These are phyloP conservation scores for Plasmodium knowlesi DNA, from an alignment of 169 alveolate species.

Conservation along the genomic window DNA sequence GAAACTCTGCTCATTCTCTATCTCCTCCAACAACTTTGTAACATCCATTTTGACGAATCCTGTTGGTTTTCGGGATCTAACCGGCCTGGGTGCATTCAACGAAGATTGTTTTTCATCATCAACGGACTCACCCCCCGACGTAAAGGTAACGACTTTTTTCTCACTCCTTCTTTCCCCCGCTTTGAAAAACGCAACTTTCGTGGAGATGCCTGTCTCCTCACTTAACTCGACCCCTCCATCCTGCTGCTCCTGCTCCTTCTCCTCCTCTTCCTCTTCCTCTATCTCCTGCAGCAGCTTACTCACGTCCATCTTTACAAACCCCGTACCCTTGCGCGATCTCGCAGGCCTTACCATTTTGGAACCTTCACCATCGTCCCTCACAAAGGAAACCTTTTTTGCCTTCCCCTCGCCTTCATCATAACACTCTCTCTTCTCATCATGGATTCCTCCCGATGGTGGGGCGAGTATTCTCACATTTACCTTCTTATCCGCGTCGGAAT, in stretches of 20 bases:
- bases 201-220: not conserved
- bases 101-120: not conserved
- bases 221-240: not conserved
- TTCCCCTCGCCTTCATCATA: not conserved
- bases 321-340: conserved; percentile 43
- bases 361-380: not conserved
- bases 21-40: conserved; percentile 17
- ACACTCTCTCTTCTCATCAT: not conserved
- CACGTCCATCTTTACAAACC: conserved; percentile 59
- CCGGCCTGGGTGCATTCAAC: conserved; percentile 17
- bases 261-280: conserved; percentile 15
- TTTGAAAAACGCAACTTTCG: not conserved
- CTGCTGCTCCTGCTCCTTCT: not conserved
- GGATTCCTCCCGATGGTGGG: not conserved
- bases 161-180: not conserved
- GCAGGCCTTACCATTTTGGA: not conserved
- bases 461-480: not conserved
- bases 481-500: not conserved
- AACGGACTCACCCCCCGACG: not conserved
- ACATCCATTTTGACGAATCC: conserved; percentile 60
- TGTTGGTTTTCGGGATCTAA: conserved; percentile 29
- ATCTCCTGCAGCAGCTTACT: conserved; percentile 38
- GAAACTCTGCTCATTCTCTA: conserved; percentile 15
- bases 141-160: conserved; percentile 15
- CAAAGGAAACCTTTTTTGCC: not conserved